Evolutionary conservation across 2,329 filamentous ascomycete species (phyloP), one percentile per base, ranked within the genome.

Genomic region (Byssochlamys sp.): DNA sequence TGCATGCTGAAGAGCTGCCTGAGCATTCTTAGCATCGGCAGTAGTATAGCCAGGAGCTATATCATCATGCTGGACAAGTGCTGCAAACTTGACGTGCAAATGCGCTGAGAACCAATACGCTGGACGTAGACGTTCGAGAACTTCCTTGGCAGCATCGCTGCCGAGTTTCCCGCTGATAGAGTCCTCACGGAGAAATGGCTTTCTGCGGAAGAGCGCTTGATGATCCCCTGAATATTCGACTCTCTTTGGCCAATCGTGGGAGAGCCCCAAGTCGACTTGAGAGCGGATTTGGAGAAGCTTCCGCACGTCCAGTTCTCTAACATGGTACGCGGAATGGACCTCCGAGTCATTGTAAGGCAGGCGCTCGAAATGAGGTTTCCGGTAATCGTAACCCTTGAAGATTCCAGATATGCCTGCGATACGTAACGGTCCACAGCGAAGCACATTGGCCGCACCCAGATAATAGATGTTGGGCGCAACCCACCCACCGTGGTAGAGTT

Each of bases 381-480:
- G 83, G 74, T 95, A 99, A 73, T 96, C 87, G 66, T 86, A 88
- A 1, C 86, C 88, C 72, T 96, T 96, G 89, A 90, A 99, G 62
- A 99, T 99, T 4, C 94, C 94, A 55, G 90, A 94, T 71, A 97
- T 78, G 4, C 88, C 92, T 35, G 90, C 89, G 60, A 99, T 95
- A 25, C 94, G 85, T 53, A 99, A 76, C 1, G 89, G 87, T 0
- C 92, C 92, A 31, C 95, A 78, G 19, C 87, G 86, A 48, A 99
- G 71, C 7, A 99, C 86, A 69, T 95, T 96, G 59, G 94, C 90
- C 33, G 91, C 90, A 53, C 94, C 94, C 71, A 97, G 81, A 75
- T 96, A 99, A 78, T 96, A 99, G 62, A 99, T 97, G 64, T 94
- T 95, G 7, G 90, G 91, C 6, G 92, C 92, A 4, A 90, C 94